Conservation (phyloP, 2,329 filamentous ascomycete genomes). For the Cryphonectria japonica region DNA sequence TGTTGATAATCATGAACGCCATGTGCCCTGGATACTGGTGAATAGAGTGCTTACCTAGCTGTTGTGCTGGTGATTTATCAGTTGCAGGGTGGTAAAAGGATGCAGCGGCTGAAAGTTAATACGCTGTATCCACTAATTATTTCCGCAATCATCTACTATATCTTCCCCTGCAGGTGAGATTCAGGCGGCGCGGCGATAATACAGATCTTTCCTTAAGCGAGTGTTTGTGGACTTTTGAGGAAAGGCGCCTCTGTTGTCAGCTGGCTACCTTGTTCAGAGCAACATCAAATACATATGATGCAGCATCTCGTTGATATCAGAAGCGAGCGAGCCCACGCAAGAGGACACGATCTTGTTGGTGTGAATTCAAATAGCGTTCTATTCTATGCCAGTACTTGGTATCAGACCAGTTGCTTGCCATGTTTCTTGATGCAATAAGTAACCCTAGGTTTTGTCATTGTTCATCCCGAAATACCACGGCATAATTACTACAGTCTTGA, state of each 20-base stretch:
- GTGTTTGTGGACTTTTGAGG: background rate
- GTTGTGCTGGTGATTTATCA: background rate
- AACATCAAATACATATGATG: background rate
- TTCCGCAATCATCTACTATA: background rate
- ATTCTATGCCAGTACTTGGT: too few relatives aligned
- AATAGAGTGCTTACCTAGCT: background rate
- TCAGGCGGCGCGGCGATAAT: background rate
- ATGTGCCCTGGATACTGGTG: background rate
- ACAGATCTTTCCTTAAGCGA: background rate
- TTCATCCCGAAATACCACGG: background rate
- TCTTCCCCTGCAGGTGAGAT: background rate
- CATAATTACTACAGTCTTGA: background rate
- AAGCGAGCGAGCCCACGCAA: too few relatives aligned
- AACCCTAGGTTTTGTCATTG: too few relatives aligned
- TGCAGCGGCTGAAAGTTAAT: background rate
- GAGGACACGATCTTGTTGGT: too few relatives aligned
- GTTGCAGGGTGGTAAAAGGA: background rate
- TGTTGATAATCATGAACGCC: background rate
- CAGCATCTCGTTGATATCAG: too few relatives aligned
- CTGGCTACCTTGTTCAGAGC: background rate
- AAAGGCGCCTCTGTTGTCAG: background rate
- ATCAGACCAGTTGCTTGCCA: too few relatives aligned
- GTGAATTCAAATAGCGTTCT: too few relatives aligned
- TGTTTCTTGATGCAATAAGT: too few relatives aligned
- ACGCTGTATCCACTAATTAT: background rate